A percentile compares a stretch with the other conserved stretches of the same genome.
These are phyloP conservation scores for Trichoderma aggressivum DNA, from an alignment of 2,329 filamentous ascomycete species.

Conservation along the genomic window DNA sequence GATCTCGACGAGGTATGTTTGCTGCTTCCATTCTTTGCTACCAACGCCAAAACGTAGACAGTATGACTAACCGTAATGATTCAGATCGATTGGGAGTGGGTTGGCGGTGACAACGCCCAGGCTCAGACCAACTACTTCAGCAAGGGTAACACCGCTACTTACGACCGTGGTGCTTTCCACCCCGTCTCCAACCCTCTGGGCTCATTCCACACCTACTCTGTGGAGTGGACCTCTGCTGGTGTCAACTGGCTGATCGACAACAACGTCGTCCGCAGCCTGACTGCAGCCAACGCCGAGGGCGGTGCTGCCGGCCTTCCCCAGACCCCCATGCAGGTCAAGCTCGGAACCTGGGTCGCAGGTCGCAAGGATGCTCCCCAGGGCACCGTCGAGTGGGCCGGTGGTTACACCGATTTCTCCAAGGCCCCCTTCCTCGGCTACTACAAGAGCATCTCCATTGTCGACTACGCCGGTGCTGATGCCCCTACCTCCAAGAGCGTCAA, in stretches of 20 bases:
- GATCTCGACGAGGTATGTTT: constrained; percentile 60
- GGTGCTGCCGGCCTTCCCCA: constrained; percentile 60
- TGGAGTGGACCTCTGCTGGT: constrained; percentile 64
- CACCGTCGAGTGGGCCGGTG: constrained; percentile 69
- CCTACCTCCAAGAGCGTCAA: constrained; percentile 39
- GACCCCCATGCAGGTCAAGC: constrained; percentile 68
- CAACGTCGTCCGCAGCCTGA: constrained; percentile 57
- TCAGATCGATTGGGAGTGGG: constrained; percentile 93
- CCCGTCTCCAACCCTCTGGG: constrained; percentile 48
- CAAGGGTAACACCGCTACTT: constrained; percentile 68
- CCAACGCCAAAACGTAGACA: not conserved
- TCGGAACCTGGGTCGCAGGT: constrained; percentile 66
- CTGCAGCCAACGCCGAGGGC: constrained; percentile 54
- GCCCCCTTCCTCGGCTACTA: constrained; percentile 56
- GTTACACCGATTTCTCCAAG: constrained; percentile 53
- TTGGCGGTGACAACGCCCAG: constrained; percentile 65
- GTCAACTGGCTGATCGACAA: constrained; percentile 66
- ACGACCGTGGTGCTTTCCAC: constrained; percentile 65
- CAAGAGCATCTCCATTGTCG: constrained; percentile 52
- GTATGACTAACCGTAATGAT: not conserved
- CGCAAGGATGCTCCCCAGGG: constrained; percentile 58
- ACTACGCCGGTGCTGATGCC: constrained; percentile 51
- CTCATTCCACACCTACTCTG: constrained; percentile 60
- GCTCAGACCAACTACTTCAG: constrained; percentile 84
- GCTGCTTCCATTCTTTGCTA: not conserved